Base-by-base conservation (phyloP, 768 basidiomycete species). In the Russula vinacea region DNA sequence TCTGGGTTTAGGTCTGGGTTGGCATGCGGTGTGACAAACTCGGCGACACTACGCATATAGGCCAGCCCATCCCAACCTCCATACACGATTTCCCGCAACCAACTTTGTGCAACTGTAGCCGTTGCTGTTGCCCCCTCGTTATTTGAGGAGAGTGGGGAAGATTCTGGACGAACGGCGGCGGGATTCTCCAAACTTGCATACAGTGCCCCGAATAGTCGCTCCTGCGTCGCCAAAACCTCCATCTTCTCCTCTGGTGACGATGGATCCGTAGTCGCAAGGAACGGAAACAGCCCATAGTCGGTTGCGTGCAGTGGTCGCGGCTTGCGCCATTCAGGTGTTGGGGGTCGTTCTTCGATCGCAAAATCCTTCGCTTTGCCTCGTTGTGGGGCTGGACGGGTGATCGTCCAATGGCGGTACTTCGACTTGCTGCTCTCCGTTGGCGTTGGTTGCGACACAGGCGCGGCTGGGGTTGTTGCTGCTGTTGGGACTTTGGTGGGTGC, bases 41-140 rank as follows among this genome's bases (percentile, higher is more conserved):
- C 86, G 29, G 89, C 89, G 60, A 92, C 69, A 71, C 90, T 92
- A 64, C 87, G 79, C 58, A 87, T 81, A 72, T 92, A 92, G 6
- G 90, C 90, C 32, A 85, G 74, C 1, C 90, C 90, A 61, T 90
- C 88, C 0, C 84, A 78, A 52, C 90, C 89, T 0, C 90, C 90
- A 70, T 91, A 92, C 0, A 92, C 89, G n/a, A 90, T 71, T 70
- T 90, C 87, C 22, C 81, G 75, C 19, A 92, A 52, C 69, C 87
- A 89, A n/a, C 78, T 80, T 74, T 89, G 86, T 2, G 82, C 88
- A 26, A 81, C 78, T n/a, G 73, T 72, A 14, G 81, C 83, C 11
- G 14, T 26, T 5, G 49, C 49, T 13, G 14, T 29, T 26, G 49
- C 24, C 22, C 3, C n/a, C 55, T 76, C 22, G 55, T 52, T 9